A percentile compares a stretch with the other conserved stretches of the same genome.
phyloP scores from a whole-genome alignment of 352 stramenopile genomes.

The Peronospora destructor region DNA sequence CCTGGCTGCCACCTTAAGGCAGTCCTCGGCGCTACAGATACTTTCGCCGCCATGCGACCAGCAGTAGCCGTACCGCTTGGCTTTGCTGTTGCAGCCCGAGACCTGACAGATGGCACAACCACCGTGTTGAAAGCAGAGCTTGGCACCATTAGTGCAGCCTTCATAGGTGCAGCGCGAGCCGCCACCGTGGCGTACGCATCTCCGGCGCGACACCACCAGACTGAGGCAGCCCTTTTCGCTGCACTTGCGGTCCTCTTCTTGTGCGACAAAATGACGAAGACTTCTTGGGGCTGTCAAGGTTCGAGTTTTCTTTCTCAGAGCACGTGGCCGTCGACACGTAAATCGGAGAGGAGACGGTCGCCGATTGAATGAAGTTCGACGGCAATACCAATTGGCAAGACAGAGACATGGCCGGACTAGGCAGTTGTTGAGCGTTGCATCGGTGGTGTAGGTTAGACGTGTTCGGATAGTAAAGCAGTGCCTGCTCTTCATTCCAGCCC shows the following conservation, averaged over 20 bases:
- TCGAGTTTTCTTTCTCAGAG: conserved; percentile 29
- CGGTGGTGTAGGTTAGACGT: conserved; percentile 9
- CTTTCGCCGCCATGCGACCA: conserved; percentile 71
- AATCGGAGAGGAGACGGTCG: conserved; percentile 14
- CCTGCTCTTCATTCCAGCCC: conserved; percentile 21
- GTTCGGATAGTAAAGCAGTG: conserved; percentile 6
- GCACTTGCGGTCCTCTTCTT: conserved; percentile 55
- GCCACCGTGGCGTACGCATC: conserved; percentile 53
- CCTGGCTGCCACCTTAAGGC: conserved; percentile 63
- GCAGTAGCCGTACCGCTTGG: conserved; percentile 79
- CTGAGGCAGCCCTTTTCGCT: conserved; percentile 63
- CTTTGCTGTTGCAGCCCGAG: conserved; percentile 56
- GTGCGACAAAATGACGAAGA: conserved; percentile 1
- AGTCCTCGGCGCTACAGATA: conserved; percentile 53
- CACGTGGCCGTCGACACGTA: conserved; percentile 15
- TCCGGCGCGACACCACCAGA: conserved; percentile 46
- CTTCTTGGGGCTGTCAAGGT: conserved; percentile 24
- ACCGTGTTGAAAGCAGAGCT: conserved; percentile 75
- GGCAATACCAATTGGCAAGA: conserved; percentile 11
- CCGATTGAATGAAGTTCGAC: conserved; percentile 8
- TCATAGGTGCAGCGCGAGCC: conserved; percentile 48
- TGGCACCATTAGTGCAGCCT: conserved; percentile 61
- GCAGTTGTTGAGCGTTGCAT: conserved; percentile 11
- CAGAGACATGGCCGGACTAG: background rate
- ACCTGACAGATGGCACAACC: conserved; percentile 62